Base-by-base conservation (phyloP, 225 moss, liverwort and hornwort genomes). In the Pseudoscleropodium purum region DNA sequence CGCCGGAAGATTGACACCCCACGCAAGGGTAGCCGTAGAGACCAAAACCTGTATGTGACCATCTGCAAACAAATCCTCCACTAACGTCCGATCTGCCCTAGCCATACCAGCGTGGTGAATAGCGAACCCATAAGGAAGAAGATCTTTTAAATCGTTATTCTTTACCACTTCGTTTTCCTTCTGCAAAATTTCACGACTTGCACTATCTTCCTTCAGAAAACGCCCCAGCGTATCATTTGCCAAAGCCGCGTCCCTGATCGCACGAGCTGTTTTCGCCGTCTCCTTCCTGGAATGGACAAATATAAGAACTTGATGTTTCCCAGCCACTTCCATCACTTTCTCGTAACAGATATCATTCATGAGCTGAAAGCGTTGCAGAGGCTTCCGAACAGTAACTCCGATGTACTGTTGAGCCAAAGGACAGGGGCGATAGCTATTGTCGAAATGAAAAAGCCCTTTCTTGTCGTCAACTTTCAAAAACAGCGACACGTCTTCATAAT, bases 51-150 rank as follows among this genome's bases (percentile, higher is more conserved):
- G 98, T 69, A 98, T 98, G 88, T 98, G 98, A 66, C 97, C 95
- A 94, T 98, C 98, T 59, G 95, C 97, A 88, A 98, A 98, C 30
- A 98, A 92, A 93, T 98, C 98, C 89, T 98, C 98, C 85, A 98
- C 98, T 52, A 98, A 88, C 37, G 97, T 94, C 68, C 98, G 95
- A 91, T 98, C 98, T 77, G 94, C 95, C 87, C 98, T 94, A 78
- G 95, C 98, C 98, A 98, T 98, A 87, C 98, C 98, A 66, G 98
- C 98, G 89, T 97, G 97, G 92, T 98, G 98, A 74, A 97, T 97
- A 78, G 98, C 98, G 80, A 97, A 98, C 37, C 98, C 98, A 83
- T 97, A 98, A 34, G 97, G 98, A 64, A 98, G 94, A 66, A 97
- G 90, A 74, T 98, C 95, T 92, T 94, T 96, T 37, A 98, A 86